phyloP scores from a whole-genome alignment of 2,329 filamentous ascomycete genomes.

The Pyrenophora teres region DNA sequence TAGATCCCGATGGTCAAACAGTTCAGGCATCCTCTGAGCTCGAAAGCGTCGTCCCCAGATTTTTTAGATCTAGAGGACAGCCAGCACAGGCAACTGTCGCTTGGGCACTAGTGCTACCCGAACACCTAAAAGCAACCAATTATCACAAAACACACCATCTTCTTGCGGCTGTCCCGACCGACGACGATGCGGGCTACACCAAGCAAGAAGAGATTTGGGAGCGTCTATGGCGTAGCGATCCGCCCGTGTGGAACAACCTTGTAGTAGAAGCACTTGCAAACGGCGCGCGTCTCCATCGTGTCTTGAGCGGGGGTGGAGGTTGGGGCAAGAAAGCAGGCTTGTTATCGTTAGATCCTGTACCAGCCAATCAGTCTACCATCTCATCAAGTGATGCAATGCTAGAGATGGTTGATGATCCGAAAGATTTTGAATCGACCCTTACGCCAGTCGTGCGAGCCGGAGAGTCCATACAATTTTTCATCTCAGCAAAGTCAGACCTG shows the following conservation, averaged over 20 bases:
- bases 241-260: slow-evolving; percentile 26
- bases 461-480: slow-evolving; percentile 59
- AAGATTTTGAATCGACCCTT: slow-evolving; percentile 47
- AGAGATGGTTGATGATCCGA: slow-evolving; percentile 23
- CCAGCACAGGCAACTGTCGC: slow-evolving; percentile 61
- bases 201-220: slow-evolving; percentile 14
- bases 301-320: slow-evolving; percentile 79
- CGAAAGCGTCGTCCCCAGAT: slow-evolving; percentile 65
- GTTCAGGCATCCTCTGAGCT: slow-evolving; percentile 73
- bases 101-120: slow-evolving; percentile 72
- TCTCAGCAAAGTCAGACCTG: slow-evolving; percentile 19
- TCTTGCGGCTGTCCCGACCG: slow-evolving; percentile 2
- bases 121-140: background rate
- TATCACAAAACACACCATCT: slow-evolving; percentile 10
- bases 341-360: slow-evolving; percentile 71
- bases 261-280: slow-evolving; percentile 25
- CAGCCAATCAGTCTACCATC: slow-evolving; percentile 9
- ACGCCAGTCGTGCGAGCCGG: slow-evolving; percentile 66
- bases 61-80: slow-evolving; percentile 55
- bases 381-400: background rate
- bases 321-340: slow-evolving; percentile 83
- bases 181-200: background rate
- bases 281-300: slow-evolving; percentile 52
- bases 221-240: slow-evolving; percentile 28
- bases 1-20: slow-evolving; percentile 50